phyloP scores from a whole-genome alignment of 2,329 filamentous ascomycete species.

The Colletotrichum viniferum region DNA sequence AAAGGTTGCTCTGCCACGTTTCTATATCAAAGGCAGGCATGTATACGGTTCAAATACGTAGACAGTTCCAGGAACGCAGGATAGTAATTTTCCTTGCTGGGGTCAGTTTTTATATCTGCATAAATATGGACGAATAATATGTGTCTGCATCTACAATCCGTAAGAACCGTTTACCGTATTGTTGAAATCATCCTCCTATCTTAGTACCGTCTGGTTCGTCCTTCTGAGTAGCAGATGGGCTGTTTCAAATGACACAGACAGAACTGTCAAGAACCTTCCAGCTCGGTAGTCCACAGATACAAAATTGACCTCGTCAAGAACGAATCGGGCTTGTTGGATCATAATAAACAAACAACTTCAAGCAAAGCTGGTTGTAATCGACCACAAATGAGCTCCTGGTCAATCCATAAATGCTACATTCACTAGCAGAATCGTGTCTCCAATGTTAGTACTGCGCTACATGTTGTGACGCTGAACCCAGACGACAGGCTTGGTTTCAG shows the following conservation, averaged over 20 bases:
- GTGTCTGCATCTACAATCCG: no score
- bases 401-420: background rate
- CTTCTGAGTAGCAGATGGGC: no score
- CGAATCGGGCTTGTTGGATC: no score
- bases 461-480: background rate
- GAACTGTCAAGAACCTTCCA: background rate
- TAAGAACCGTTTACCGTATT: no score
- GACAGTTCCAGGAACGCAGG: background rate
- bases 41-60: background rate
- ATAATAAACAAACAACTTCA: background rate
- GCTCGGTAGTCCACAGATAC: background rate
- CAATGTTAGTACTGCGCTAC: background rate
- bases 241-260: background rate
- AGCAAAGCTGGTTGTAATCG: background rate
- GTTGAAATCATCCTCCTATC: no score
- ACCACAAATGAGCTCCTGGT: background rate
- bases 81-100: no score
- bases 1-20: background rate
- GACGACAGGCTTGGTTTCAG: background rate
- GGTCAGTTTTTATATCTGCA: no score
- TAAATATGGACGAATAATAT: no score
- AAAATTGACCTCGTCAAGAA: no score
- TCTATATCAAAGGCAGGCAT: background rate
- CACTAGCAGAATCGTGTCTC: background rate
- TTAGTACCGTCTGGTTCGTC: no score